A percentile compares a stretch with the other conserved stretches of the same genome.
Conservation (phyloP, 1,284 basidiomycete species). For the Schizophyllum commune region DNA sequence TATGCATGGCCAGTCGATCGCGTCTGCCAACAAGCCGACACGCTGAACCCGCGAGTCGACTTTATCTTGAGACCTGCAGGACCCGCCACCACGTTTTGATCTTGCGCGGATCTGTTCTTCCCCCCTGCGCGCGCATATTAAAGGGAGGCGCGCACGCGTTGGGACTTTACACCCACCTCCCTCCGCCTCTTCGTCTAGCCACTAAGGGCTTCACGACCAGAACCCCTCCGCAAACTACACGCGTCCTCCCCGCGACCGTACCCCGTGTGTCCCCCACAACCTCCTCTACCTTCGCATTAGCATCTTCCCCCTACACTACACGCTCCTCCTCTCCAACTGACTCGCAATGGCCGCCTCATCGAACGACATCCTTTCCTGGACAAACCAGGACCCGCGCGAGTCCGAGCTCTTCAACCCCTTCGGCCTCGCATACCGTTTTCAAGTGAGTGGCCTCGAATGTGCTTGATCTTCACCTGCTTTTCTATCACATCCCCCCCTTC, state of each 20-base stretch:
- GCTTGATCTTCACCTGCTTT: background rate
- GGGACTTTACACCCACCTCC: background rate
- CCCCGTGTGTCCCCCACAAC: no score
- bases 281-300: no score
- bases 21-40: background rate
- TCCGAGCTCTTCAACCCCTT: conserved; percentile 73
- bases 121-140: background rate
- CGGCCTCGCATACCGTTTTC: conserved; percentile 76
- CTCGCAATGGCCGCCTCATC: conserved; percentile 19
- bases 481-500: no score
- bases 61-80: background rate
- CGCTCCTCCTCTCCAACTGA: background rate
- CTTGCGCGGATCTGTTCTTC: background rate
- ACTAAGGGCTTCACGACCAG: no score
- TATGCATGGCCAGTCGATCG: background rate
- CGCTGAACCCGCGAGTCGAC: background rate
- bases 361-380: conserved; percentile 76
- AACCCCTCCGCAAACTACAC: no score
- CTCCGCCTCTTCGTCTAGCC: background rate
- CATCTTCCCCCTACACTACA: background rate
- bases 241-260: no score
- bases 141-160: background rate
- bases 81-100: background rate
- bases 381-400: conserved; percentile 74
- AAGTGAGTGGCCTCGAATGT: conserved; percentile 32